Evolutionary conservation across 805 yeast species (phyloP).

Genomic region (Barnettozyma botsteinii): DNA sequence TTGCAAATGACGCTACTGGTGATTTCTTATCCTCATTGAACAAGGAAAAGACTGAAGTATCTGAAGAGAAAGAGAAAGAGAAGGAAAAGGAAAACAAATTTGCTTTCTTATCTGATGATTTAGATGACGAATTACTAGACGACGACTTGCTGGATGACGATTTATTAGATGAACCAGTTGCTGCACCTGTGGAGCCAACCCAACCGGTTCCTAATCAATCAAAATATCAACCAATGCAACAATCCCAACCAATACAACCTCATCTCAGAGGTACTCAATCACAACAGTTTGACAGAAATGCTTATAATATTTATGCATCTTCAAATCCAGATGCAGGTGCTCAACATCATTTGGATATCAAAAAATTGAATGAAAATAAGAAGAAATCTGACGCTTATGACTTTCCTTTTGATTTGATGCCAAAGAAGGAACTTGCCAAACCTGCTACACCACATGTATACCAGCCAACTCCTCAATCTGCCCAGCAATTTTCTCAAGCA

Average conservation of each 20-base stretch:
- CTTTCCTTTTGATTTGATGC: conserved; percentile 54
- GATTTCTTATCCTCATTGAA: background rate
- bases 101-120: conserved; percentile 17
- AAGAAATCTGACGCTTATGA: conserved; percentile 74
- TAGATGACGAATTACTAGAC: conserved; percentile 35
- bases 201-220: background rate
- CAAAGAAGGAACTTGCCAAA: conserved; percentile 24
- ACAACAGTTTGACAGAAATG: too few species aligned
- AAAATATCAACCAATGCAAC: background rate
- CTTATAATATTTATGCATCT: too few species aligned
- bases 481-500: background rate
- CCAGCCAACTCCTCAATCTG: background rate
- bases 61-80: background rate
- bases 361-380: conserved; percentile 40
- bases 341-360: conserved; percentile 20
- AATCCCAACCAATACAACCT: conserved; percentile 8
- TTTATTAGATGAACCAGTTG: conserved; percentile 21
- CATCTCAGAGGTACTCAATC: conserved; percentile 3
- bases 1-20: background rate
- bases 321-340: too few species aligned
- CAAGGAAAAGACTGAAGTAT: background rate
- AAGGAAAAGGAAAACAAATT: conserved; percentile 8
- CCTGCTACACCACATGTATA: conserved; percentile 8
- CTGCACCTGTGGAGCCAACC: conserved; percentile 4
- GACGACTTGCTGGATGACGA: conserved; percentile 35